A percentile compares a stretch with the other conserved stretches of the same genome.
Evolutionary conservation across 176 grass and related monocot species (phyloP).

Genomic region (Oryza glaberrima): DNA sequence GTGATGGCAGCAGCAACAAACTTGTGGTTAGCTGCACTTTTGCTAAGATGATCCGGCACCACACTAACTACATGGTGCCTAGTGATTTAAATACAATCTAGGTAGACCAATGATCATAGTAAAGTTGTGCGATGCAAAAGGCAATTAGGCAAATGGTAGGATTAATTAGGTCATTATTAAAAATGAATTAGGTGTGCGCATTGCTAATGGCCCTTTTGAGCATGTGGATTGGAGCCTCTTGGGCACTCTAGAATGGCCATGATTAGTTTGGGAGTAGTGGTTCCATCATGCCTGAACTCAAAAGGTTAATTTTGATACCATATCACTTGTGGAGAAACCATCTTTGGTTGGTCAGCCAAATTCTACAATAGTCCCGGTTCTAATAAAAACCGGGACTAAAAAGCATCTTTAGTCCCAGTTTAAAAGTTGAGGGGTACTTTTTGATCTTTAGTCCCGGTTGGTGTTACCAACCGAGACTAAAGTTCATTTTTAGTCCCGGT

Average conservation of each 20-base stretch:
- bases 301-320: background rate
- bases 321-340: background rate
- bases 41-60: background rate
- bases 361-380: too few relatives aligned
- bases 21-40: background rate
- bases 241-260: background rate
- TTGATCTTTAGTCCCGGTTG: too few relatives aligned
- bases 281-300: background rate
- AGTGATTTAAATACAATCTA: background rate
- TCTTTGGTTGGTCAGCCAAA: too few relatives aligned
- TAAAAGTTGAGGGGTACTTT: too few relatives aligned
- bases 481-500: too few relatives aligned
- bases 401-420: too few relatives aligned
- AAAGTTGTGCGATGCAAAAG: background rate
- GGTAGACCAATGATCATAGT: background rate
- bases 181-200: background rate
- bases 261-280: background rate
- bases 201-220: background rate
- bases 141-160: background rate
- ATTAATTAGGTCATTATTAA: constrained; percentile 7
- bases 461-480: too few relatives aligned
- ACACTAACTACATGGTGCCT: background rate
- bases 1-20: background rate
- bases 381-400: too few relatives aligned
- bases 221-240: background rate